Evolutionary conservation across 768 basidiomycete genomes (phyloP), one percentile per base, ranked within the genome.

Genomic region (Calocera viscosa): DNA sequence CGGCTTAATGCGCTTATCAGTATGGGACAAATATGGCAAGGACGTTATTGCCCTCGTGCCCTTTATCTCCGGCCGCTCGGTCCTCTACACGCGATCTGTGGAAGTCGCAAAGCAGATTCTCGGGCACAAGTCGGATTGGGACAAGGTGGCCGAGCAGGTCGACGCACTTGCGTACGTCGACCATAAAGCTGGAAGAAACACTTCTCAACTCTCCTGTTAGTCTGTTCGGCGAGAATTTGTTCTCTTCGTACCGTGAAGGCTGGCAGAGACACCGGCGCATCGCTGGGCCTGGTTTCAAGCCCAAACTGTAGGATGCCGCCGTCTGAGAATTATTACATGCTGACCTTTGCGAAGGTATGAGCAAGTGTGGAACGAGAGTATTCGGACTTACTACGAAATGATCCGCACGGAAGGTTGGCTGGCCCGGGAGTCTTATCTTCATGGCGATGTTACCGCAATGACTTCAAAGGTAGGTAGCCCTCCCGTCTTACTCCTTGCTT

Each of bases 281-380:
- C 8, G 26, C 22, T 2, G 24, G 14, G 5, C 53, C 53, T 60
- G 53, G 53, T 16, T 60, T 60, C 30, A 26, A 32, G 11, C 24
- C 14, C 16, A 32, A 26, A 10, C 30, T 60, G 53, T 60, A 19
- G 30, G 26, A 3, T 11, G 19, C 26, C 19, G 3, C 53, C 30
- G 10, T 60, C 7, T 60, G 26, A 10, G 5, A 10, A 7, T 26
- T 32, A 28, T 26, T 3, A 11, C 14, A 24, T 7, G 22, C 53
- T 32, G 26, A 60, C 24, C 19, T 28, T 12, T 5, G 24, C 14
- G 24, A 11, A 60, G 53, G 19, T 60, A 60, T 32, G 53, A 60
- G 30, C 24, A 60, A 60, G 53, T 60, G 3, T 60, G 53, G 53
- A 60, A 60, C 30, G 53, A 60, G 30, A 60, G 53, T 26, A 26